These are phyloP conservation scores for Neurospora sp. DNA, from an alignment of 2,329 filamentous ascomycete species.

Conservation along the genomic window DNA sequence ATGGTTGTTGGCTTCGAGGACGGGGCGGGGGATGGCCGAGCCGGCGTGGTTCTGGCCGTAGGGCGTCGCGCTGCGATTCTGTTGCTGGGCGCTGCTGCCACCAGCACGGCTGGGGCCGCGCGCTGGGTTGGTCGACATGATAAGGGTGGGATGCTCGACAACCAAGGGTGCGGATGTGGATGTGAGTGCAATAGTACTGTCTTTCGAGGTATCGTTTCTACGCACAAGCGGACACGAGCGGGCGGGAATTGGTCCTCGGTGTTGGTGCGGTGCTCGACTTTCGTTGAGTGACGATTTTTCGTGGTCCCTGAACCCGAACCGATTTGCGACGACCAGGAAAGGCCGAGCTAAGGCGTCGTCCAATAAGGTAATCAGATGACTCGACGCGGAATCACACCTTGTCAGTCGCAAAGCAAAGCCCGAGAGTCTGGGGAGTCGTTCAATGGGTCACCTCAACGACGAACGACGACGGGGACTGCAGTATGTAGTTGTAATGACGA, in stretches of 20 bases:
- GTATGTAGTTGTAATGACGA: neutral
- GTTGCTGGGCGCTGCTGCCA: conserved; percentile 11
- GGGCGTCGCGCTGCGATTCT: conserved; percentile 48
- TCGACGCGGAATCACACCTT: neutral
- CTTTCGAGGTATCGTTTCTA: neutral
- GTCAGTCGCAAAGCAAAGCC: neutral
- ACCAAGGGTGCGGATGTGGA: neutral
- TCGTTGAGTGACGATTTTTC: neutral
- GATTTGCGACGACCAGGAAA: neutral
- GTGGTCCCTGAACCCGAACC: neutral
- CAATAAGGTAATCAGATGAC: neutral
- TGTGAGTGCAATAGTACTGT: neutral
- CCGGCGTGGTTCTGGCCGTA: conserved; percentile 50
- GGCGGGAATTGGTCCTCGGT: neutral
- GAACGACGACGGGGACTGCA: neutral
- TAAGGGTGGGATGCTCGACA: conserved; percentile 2
- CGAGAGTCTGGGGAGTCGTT: neutral
- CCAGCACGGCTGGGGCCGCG: conserved; percentile 53
- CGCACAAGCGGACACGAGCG: neutral
- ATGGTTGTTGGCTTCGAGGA: conserved; percentile 44
- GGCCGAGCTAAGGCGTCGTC: neutral
- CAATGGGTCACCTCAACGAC: neutral
- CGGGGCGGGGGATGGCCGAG: conserved; percentile 64
- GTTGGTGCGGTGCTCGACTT: neutral
- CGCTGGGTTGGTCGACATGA: conserved; percentile 45